These are phyloP conservation scores for Penicillium aurantiogriseum DNA, from an alignment of 2,329 filamentous ascomycete species.

Conservation along the genomic window DNA sequence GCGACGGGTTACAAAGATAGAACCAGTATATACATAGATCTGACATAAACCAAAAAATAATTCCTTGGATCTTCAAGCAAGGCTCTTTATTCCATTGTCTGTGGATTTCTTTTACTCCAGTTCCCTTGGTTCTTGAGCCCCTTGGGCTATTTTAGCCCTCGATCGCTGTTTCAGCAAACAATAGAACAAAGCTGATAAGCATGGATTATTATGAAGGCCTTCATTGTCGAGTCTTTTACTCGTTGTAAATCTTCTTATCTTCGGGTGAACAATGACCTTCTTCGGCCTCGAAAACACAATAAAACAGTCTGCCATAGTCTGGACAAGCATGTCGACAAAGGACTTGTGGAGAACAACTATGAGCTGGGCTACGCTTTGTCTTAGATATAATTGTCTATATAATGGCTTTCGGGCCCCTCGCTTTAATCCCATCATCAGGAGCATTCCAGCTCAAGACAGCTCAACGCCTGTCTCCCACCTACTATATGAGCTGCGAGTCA, in stretches of 20 bases:
- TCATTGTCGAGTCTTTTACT: not conserved
- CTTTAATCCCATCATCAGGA: not conserved
- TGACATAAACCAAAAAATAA: not conserved
- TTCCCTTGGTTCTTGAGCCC: not conserved
- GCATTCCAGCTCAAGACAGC: not conserved
- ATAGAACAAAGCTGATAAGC: not conserved
- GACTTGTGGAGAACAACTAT: not conserved
- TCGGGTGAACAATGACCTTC: not conserved
- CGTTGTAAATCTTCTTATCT: not conserved
- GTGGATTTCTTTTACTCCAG: not conserved
- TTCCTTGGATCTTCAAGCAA: not conserved
- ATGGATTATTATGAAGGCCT: not conserved
- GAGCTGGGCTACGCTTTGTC: not conserved
- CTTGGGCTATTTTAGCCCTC: not conserved
- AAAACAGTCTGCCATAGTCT: not conserved
- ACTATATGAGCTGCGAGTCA: not conserved
- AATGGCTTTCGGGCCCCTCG: not conserved
- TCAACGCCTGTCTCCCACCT: not conserved
- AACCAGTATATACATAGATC: slow-evolving; percentile 10
- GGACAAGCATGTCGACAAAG: not conserved
- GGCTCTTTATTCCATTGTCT: not conserved
- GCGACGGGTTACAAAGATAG: slow-evolving; percentile 3
- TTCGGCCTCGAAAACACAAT: not conserved
- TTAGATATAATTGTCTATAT: slow-evolving; percentile 2
- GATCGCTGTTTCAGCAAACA: not conserved